Evolutionary conservation across 139 green algal genomes (phyloP).

Genomic region (Asterochloris erici): DNA sequence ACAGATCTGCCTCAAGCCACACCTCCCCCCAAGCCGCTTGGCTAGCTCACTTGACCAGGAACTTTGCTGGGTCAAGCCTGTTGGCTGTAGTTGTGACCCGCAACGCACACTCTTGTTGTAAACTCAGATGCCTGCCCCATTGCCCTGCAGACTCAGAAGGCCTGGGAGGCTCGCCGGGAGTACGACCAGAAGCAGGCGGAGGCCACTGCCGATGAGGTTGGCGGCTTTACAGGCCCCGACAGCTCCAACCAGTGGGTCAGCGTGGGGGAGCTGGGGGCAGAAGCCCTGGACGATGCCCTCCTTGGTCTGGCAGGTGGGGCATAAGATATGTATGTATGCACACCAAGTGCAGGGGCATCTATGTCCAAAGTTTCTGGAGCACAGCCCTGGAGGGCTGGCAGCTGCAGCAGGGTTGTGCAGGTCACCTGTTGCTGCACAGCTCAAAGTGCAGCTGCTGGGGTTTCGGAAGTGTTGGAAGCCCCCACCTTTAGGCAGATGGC

Average conservation of each 20-base stretch:
- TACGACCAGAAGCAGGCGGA: slow-evolving; percentile 5
- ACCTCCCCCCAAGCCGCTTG: no score
- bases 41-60: no score
- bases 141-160: slow-evolving; percentile 5
- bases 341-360: not conserved
- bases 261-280: slow-evolving; percentile 50
- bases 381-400: not conserved
- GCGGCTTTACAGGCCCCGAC: slow-evolving; percentile 21
- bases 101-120: not conserved
- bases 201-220: not conserved
- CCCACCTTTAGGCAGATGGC: no score
- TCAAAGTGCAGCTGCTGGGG: no score
- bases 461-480: no score
- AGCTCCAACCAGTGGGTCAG: slow-evolving; percentile 39
- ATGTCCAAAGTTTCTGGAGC: not conserved
- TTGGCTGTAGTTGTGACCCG: no score
- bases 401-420: no score
- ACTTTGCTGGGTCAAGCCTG: no score
- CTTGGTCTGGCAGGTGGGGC: not conserved
- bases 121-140: not conserved
- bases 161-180: slow-evolving; percentile 32
- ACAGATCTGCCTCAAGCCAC: no score
- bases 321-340: not conserved
- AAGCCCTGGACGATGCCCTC: slow-evolving; percentile 37
- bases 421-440: no score